Evolutionary conservation across 805 yeast species (phyloP).

Genomic region (Candida sithepensis): DNA sequence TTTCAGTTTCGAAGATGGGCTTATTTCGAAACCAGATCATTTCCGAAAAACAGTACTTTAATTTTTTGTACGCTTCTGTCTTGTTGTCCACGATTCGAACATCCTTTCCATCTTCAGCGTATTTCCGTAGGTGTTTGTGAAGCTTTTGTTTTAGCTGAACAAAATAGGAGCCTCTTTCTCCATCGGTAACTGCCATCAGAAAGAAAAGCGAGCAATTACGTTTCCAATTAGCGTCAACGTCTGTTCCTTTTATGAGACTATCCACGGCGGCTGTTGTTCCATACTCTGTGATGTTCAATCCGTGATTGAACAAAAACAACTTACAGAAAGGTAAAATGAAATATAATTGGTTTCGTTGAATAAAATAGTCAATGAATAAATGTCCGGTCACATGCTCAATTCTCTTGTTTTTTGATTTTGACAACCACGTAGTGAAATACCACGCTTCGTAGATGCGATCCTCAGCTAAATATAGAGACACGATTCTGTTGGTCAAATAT

Average conservation of each 20-base stretch:
- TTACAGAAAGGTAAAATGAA: conserved; percentile 6
- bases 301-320: neutral
- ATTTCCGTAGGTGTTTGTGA: neutral
- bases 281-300: conserved; percentile 3
- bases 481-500: neutral
- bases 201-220: neutral
- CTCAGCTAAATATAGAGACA: conserved; percentile 3
- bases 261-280: neutral
- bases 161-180: neutral
- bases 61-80: neutral
- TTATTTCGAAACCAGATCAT: neutral
- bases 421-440: conserved; percentile 1
- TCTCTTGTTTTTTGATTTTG: neutral
- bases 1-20: neutral
- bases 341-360: neutral
- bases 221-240: neutral
- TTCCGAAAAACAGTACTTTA: neutral
- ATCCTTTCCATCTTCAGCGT: neutral
- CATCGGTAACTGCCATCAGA: neutral
- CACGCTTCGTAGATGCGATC: conserved; percentile 7
- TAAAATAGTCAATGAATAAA: conserved; percentile 5
- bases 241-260: neutral
- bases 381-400: conserved; percentile 2
- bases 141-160: neutral
- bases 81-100: neutral